Evolutionary conservation across 2,329 filamentous ascomycete genomes (phyloP).

Genomic region (Trichoderma gracile): DNA sequence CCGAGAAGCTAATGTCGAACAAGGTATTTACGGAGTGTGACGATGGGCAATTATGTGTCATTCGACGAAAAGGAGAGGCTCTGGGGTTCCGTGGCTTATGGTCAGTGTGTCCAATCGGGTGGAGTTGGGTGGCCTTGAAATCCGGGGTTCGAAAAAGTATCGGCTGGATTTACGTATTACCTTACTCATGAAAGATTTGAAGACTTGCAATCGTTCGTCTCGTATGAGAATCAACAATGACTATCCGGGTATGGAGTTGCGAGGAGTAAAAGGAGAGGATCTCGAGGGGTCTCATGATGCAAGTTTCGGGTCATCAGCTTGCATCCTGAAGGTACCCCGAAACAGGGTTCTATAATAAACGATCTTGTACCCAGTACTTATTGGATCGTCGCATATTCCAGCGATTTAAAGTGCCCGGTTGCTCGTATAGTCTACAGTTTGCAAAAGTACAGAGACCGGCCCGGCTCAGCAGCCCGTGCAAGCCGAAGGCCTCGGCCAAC

Average conservation of each 20-base stretch:
- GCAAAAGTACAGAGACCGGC: not conserved
- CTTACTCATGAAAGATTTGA: too few species aligned
- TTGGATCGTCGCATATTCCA: too few species aligned
- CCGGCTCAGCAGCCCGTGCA: conserved; percentile 14
- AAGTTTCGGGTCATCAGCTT: not conserved
- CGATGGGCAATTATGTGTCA: conserved; percentile 4
- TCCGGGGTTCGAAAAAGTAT: conserved; percentile 15
- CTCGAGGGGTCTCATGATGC: conserved; percentile 7
- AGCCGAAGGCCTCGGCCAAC: conserved; percentile 24
- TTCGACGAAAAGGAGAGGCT: not conserved
- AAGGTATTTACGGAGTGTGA: not conserved
- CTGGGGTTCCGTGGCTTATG: not conserved
- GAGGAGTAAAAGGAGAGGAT: not conserved
- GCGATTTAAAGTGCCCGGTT: not conserved
- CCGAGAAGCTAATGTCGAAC: not conserved
- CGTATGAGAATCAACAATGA: too few species aligned
- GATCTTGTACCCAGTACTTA: too few species aligned
- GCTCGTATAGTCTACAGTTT: not conserved
- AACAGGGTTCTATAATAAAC: too few species aligned
- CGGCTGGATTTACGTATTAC: not conserved
- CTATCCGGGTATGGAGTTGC: not conserved
- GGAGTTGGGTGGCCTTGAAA: not conserved
- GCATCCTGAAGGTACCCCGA: not conserved
- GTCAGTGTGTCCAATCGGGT: conserved; percentile 4
- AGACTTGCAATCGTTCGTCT: too few species aligned